A percentile compares a stretch with the other conserved stretches of the same genome.
These are phyloP conservation scores for Tetrastigma voinierianum DNA, from an alignment of 164 flowering plant species.

Conservation along the genomic window DNA sequence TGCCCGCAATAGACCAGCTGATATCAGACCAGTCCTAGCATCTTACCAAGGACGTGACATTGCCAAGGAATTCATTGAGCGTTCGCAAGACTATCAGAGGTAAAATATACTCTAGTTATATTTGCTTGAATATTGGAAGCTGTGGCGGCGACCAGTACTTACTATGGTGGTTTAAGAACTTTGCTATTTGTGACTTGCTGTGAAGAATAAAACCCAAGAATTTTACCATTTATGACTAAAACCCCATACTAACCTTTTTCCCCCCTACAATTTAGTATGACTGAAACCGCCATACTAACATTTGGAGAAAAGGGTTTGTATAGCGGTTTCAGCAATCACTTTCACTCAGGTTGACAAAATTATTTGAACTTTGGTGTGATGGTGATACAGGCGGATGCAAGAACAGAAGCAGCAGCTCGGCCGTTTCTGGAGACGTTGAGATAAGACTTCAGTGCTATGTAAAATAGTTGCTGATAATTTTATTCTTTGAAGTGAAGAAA, in stretches of 20 bases:
- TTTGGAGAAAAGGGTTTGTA: no score
- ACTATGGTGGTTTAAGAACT: no score
- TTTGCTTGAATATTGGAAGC: neutral
- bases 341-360: no score
- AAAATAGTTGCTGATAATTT: neutral
- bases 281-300: no score
- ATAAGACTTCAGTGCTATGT: constrained; percentile 10
- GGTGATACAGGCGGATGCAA: constrained; percentile 60
- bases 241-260: no score
- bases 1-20: constrained; percentile 74
- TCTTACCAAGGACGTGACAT: constrained; percentile 80
- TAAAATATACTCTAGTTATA: constrained; percentile 15
- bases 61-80: constrained; percentile 77
- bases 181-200: no score
- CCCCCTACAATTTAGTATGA: no score
- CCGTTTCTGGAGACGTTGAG: constrained; percentile 49
- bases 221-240: no score
- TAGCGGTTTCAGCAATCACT: no score
- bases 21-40: constrained; percentile 76
- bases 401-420: constrained; percentile 64
- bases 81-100: constrained; percentile 82
- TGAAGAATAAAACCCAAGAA: no score
- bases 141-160: no score
- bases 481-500: neutral
- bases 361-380: constrained; percentile 1